Evolutionary conservation across 768 basidiomycete species (phyloP).

Genomic region (Suillus hirtellus): DNA sequence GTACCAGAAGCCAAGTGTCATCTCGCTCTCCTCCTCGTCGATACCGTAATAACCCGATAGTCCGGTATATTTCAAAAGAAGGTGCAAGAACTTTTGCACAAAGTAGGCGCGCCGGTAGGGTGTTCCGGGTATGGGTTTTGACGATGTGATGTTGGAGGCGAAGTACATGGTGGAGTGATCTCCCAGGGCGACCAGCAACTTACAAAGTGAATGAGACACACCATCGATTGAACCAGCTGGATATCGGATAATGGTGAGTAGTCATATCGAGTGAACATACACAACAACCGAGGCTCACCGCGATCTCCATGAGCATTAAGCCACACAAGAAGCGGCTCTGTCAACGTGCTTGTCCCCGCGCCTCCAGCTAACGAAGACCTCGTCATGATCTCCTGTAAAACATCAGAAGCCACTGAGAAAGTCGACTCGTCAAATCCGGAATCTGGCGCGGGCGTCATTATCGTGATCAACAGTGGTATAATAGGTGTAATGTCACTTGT

Average conservation of each 20-base stretch:
- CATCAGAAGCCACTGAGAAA: conserved; percentile 67
- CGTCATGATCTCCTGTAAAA: conserved; percentile 76
- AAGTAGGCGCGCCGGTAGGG: conserved; percentile 47
- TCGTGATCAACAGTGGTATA: conserved; percentile 60
- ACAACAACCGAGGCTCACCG: conserved; percentile 37
- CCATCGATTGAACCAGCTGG: conserved; percentile 43
- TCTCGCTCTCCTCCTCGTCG: conserved; percentile 87
- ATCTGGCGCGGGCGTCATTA: conserved; percentile 36
- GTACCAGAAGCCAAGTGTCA: conserved; percentile 89
- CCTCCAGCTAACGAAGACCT: conserved; percentile 74
- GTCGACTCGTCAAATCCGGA: conserved; percentile 46
- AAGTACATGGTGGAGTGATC: conserved; percentile 86
- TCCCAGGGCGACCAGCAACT: conserved; percentile 76
- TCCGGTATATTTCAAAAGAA: conserved; percentile 75
- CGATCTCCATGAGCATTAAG: conserved; percentile 52
- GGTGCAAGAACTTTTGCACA: conserved; percentile 68
- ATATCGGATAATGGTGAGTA: conserved; percentile 8
- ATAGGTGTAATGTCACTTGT: conserved; percentile 69
- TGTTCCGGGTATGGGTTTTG: conserved; percentile 35
- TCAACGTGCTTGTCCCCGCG: conserved; percentile 65
- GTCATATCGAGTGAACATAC: conserved; percentile 38
- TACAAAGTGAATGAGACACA: conserved; percentile 71
- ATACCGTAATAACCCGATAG: conserved; percentile 74
- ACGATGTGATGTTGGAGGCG: conserved; percentile 63
- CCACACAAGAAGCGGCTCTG: conserved; percentile 88